Base-by-base conservation (phyloP, 495 filamentous ascomycete genomes). In the Lepraria neglecta region DNA sequence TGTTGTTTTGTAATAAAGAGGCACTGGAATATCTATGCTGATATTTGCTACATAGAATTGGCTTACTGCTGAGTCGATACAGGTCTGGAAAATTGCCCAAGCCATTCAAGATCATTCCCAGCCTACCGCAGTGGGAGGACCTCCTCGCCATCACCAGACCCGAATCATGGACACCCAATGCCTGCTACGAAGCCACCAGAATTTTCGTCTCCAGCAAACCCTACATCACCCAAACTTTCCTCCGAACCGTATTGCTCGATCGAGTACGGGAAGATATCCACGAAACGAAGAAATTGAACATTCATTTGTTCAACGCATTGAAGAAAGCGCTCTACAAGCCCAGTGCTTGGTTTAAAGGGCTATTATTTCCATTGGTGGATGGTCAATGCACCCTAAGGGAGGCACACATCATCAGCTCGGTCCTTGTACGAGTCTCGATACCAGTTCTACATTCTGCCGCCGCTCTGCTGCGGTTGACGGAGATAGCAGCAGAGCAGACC, bases 251-350 rank as follows among this genome's bases (percentile, higher is more conserved):
- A 48, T 76, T 99, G 12, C 78, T 99, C 44, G 89, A 92, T 45
- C 85, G 87, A 45, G 90, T 97, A 21, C 87, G 91, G 28, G 90
- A 96, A 64, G 90, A 97, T 61, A 91, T 90, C 57, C 78, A 81
- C 63, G 90, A 94, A 72, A 87, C 84, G 48, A 92, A 90, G 75
- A 96, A 95, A 68, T 77, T 99, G 47, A 97, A 97, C 63, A 87
- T 97, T 1, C 95, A 97, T 74, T 81, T 96, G 4, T 99, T 95
- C 78, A 89, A 91, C 61, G 84, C 90, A 2, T 77, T 98, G 51
- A 96, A 95, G 72, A 95, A 95, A 70, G 85, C 86, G 3, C 79
- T 97, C 10, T 99, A 96, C 78, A 97, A 97, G 69, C 95, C 94
- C 3, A 88, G 90, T 0, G 90, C 90, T 27, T 99, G 95, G 75